Base-by-base conservation (phyloP, 2,329 filamentous ascomycete species). In the Didymella glomerata region DNA sequence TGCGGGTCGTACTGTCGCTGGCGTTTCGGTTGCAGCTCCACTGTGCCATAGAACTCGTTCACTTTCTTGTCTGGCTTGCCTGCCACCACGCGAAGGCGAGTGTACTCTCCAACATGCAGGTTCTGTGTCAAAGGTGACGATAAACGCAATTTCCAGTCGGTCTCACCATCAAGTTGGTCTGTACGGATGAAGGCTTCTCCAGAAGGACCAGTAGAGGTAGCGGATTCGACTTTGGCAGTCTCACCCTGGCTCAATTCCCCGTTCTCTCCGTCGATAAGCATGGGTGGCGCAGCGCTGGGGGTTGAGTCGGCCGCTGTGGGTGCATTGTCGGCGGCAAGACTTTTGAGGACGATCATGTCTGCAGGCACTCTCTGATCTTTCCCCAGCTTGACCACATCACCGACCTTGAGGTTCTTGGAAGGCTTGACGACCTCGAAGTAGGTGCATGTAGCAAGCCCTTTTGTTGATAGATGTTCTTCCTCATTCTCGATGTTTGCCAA, bases 171-270 rank as follows among this genome's bases (percentile, higher is more conserved):
- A 10, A 99, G 84, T 74, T 99, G 95, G 77, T 99, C 95, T 2
- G 96, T 99, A 60, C 95, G 87, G 72, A 99, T 98, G 71, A 99
- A 99, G 0, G 94, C 94, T 78, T 99, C 96, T 27, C 93, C 93
- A 25, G 84, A 83, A n/a, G 84, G 76, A 14, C 73, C 71, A 34
- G 66, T 65, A 11, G 65, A 64, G 24, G 62, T 44, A 14, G 63
- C 48, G 38, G 34, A 62, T 24, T 73, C 68, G 7, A 57, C 58
- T 30, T 67, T 68, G 18, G 59, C 32, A 1, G 62, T 14, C 10
- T 64, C 54, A n/a, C 59, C 58, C 13, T 66, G 57, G 36, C 71
- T 7, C 59, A 58, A 13, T 6, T 27, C 46, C n/a, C 46, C 50
- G 6, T 40, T 51, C 6, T 54, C 61, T 9, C 56, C 63, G 53